These are phyloP conservation scores for Fraxinus angustifolia DNA, from an alignment of 305 asterid species.

Conservation along the genomic window DNA sequence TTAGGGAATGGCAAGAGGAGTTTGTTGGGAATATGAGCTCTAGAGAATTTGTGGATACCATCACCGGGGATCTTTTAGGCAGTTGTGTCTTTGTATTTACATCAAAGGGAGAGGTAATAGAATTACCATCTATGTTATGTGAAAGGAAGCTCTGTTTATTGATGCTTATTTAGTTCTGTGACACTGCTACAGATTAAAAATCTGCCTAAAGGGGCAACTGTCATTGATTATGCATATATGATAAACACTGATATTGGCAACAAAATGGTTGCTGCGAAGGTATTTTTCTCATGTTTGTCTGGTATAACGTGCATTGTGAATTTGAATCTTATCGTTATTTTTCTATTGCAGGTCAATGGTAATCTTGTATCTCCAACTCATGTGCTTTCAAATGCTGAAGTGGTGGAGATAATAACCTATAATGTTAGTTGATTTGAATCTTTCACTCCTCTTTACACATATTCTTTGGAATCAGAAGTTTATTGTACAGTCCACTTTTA, in stretches of 20 bases:
- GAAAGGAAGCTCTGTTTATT: neutral
- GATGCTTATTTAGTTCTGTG: constrained; percentile 14
- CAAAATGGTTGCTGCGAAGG: constrained; percentile 96
- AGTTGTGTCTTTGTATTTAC: constrained; percentile 92
- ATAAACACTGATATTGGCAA: constrained; percentile 86
- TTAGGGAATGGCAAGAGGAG: constrained; percentile 97
- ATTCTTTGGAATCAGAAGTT: neutral
- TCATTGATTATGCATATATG: constrained; percentile 82
- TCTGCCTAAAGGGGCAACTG: constrained; percentile 82
- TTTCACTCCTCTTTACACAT: neutral
- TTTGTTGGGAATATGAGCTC: constrained; percentile 96
- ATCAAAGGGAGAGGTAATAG: constrained; percentile 81
- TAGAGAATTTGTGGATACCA: constrained; percentile 85
- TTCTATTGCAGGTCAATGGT: constrained; percentile 75
- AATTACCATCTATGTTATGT: neutral
- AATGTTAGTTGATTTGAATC: constrained; percentile 48
- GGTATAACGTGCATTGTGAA: constrained; percentile 12
- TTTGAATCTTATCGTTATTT: constrained; percentile 28
- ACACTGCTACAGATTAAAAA: constrained; percentile 58
- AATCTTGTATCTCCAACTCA: constrained; percentile 78
- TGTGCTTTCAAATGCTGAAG: constrained; percentile 83
- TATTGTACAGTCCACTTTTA: neutral
- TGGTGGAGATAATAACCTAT: constrained; percentile 78
- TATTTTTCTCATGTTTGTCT: constrained; percentile 20
- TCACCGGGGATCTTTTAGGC: constrained; percentile 87